Evolutionary conservation across 768 basidiomycete species (phyloP).

Genomic region (Suillus fuscotomentosus): DNA sequence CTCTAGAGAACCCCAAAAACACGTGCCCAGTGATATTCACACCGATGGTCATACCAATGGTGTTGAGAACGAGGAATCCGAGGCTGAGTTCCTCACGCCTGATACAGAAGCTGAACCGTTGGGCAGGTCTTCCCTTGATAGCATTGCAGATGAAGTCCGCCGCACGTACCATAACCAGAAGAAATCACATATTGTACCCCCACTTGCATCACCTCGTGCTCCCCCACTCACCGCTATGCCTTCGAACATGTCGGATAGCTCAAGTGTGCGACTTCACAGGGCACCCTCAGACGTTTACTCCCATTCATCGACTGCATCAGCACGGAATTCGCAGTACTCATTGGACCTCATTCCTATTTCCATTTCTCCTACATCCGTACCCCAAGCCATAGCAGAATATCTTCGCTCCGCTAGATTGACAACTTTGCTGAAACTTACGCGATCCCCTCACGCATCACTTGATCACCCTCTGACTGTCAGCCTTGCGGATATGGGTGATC

Average conservation of each 20-base stretch:
- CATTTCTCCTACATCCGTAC: slow-evolving; percentile 52
- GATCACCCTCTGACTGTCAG: slow-evolving; percentile 80
- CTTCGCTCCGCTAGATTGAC: slow-evolving; percentile 86
- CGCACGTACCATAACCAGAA: slow-evolving; percentile 64
- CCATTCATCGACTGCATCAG: slow-evolving; percentile 38
- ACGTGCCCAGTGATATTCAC: slow-evolving; percentile 47
- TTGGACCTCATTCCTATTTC: slow-evolving; percentile 28
- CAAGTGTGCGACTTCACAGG: slow-evolving; percentile 36
- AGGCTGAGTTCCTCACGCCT: slow-evolving; percentile 46
- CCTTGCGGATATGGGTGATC: slow-evolving; percentile 87
- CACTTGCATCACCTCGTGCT: slow-evolving; percentile 40
- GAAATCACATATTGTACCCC: slow-evolving; percentile 26
- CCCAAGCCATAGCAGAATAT: slow-evolving; percentile 82
- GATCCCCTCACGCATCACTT: slow-evolving; percentile 75
- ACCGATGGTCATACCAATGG: slow-evolving; percentile 47
- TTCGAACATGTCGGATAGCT: slow-evolving; percentile 56
- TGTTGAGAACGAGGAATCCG: slow-evolving; percentile 51
- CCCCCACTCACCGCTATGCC: slow-evolving; percentile 26
- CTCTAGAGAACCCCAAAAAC: slow-evolving; percentile 43
- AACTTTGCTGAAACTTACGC: slow-evolving; percentile 73
- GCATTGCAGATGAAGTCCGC: slow-evolving; percentile 80
- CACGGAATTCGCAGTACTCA: slow-evolving; percentile 21
- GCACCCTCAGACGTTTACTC: slow-evolving; percentile 53
- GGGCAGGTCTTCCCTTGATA: slow-evolving; percentile 85
- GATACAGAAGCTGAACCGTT: slow-evolving; percentile 64